Evolutionary conservation across 2,329 filamentous ascomycete species (phyloP), one percentile per base, ranked within the genome.

Genomic region (Fusarium musae): DNA sequence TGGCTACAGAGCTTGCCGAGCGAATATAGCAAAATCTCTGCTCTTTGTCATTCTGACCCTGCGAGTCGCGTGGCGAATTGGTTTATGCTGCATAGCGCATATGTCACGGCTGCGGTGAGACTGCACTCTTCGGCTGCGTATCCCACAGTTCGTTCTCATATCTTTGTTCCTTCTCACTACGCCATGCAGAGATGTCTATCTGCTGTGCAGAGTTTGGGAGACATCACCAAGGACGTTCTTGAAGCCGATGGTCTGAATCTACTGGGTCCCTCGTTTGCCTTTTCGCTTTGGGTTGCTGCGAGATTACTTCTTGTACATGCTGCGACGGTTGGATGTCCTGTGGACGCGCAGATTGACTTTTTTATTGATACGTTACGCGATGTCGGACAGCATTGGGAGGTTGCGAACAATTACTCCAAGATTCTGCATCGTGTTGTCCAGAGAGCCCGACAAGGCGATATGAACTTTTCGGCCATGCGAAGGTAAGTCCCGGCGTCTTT

Each of bases 81-180:
- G 83, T 84, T 85, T 65, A 84, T 85, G 82, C 76, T 85, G 13
- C 84, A 85, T 32, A 84, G 83, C 70, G 84, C 84, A 12, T 85
- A 84, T 50, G 83, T 85, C 17, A 84, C 83, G 1, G 80, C 83
- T 6, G 84, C 84, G 10, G 83, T 85, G 6, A 81, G 84, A 2
- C 75, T 85, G n/a, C 84, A 85, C 63, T 84, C 84, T 6, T 80
- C 83, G 6, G 83, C 84, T 1, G 84, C 84, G 6, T 85, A 85
- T 57, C 84, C 84, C 8, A 82, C 80, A 1, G 75, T 82, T 1
- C 78, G 81, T 10, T 84, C 83, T 9, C 79, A 82, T 37, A 79
- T 84, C n/a, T 84, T 85, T 39, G 78, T 83, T 11, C 84, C 84
- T 0, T 84, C 83, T 2, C 80, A 85, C 58, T 84, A 84, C 63